A percentile compares a stretch with the other conserved stretches of the same genome.
Evolutionary conservation across 495 filamentous ascomycete genomes (phyloP).

Genomic region (Emericellopsis terricola): DNA sequence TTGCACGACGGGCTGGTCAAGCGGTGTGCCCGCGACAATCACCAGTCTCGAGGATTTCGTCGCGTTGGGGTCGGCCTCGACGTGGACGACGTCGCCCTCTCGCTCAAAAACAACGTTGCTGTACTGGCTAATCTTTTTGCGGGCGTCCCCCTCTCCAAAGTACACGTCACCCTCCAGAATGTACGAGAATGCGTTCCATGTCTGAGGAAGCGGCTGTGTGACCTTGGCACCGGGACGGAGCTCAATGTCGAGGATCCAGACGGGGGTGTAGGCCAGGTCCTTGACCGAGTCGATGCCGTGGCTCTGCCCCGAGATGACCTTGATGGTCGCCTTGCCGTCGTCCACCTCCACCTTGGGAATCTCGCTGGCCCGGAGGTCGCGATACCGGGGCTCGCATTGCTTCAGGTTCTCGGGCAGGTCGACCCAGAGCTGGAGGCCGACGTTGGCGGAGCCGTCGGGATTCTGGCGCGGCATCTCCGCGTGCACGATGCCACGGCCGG

Average conservation of each 20-base stretch:
- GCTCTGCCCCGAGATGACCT: conserved; percentile 73
- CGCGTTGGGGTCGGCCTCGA: conserved; percentile 48
- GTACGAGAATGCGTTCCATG: conserved; percentile 89
- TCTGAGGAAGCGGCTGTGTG: conserved; percentile 51
- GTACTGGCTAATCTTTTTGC: conserved; percentile 44
- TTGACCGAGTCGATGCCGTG: conserved; percentile 73
- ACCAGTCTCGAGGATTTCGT: conserved; percentile 40
- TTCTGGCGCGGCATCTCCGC: conserved; percentile 89
- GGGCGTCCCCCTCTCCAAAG: conserved; percentile 43
- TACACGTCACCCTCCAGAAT: conserved; percentile 49
- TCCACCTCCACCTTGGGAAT: conserved; percentile 56
- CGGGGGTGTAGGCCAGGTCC: conserved; percentile 85
- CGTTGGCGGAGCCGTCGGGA: conserved; percentile 54
- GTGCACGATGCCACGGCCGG: conserved; percentile 82
- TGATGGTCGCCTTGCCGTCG: conserved; percentile 55
- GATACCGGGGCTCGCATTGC: conserved; percentile 76
- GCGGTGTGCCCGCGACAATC: conserved; percentile 65
- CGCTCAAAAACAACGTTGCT: conserved; percentile 86
- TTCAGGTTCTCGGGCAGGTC: conserved; percentile 73
- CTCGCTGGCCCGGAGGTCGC: conserved; percentile 59
- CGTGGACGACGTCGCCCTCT: conserved; percentile 53
- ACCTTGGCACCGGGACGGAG: conserved; percentile 63
- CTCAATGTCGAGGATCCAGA: conserved; percentile 82
- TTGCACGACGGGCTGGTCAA: conserved; percentile 87
- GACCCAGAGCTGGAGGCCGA: conserved; percentile 91